Evolutionary conservation across 73 alveolate species (phyloP), one percentile per base, ranked within the genome.

Genomic region (Paramecium octaurelia): DNA sequence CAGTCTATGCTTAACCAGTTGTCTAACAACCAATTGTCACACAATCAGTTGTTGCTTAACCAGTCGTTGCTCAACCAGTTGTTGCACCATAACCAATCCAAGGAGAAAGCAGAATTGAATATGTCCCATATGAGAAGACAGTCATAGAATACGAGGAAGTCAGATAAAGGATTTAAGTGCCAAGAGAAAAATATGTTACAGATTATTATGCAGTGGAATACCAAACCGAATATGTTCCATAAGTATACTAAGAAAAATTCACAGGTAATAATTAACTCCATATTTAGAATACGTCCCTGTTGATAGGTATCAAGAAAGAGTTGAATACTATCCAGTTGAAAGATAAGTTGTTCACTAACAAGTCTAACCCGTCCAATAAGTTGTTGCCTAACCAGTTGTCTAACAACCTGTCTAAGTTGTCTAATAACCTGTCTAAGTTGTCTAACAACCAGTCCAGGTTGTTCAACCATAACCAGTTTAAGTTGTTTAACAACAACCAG

Each of bases 161-260:
- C 88, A 73, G 85, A 87, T 64, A 77, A 87, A 60, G 20, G 18
- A 73, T 64, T 27, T 40, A 58, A 42, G 93, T 87, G 8, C 93
- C 93, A 73, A 87, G 50, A 73, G 93, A 87, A 38, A 87, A 64
- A 58, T 64, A 87, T 73, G 93, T 87, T 64, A 87, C 93, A 68
- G 93, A 87, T 21, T 87, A 87, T 73, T 87, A 87, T 58, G 93
- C 93, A 64, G 93, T 87, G 38, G 93, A 87, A 68, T 87, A 87
- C 20, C 21, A 87, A 64, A 87, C 93, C 6, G 93, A 87, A 87
- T 87, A 87, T 68, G 70, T 87, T 10, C 93, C 93, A 64, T 77
- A 87, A 87, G 93, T 87, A 14, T 87, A 24, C 88, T 48, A 87
- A 87, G 93, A 87, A 73, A 87, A 77, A 87, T 87, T 64, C 46